A percentile compares a stretch with the other conserved stretches of the same genome.
phyloP scores from a whole-genome alignment of 768 basidiomycete species.

The Scleroderma bovista region DNA sequence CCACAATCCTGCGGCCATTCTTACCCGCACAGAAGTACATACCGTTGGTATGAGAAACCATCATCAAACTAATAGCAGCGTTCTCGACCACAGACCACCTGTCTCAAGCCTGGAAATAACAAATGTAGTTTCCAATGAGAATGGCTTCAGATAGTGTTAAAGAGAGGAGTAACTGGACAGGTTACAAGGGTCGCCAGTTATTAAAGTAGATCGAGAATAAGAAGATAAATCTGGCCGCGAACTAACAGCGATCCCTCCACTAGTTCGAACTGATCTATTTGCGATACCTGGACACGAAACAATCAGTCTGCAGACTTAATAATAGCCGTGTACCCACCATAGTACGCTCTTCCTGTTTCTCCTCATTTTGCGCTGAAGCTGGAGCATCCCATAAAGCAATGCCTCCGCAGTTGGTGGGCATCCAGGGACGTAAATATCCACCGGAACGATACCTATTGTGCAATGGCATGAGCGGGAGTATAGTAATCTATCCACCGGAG shows the following conservation, averaged over 20 bases:
- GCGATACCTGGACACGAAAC: constrained; percentile 17
- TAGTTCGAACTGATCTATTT: constrained; percentile 11
- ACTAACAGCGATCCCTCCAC: not conserved
- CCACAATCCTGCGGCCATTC: not conserved
- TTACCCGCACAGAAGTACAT: not conserved
- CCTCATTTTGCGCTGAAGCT: constrained; percentile 95
- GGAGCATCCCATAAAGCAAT: constrained; percentile 92
- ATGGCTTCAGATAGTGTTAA: too few species aligned
- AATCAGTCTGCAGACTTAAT: not conserved
- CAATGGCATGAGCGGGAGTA: constrained; percentile 4
- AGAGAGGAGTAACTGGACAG: too few species aligned
- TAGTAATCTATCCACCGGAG: constrained; percentile 1
- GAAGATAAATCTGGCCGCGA: too few species aligned
- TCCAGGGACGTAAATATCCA: constrained; percentile 97
- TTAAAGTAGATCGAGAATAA: too few species aligned
- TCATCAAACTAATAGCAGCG: too few species aligned
- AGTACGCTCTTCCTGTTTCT: constrained; percentile 79
- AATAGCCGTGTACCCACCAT: constrained; percentile 49
- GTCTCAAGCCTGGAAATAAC: too few species aligned
- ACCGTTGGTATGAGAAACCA: too few species aligned
- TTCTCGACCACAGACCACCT: too few species aligned
- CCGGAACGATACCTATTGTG: constrained; percentile 81
- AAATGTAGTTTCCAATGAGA: too few species aligned
- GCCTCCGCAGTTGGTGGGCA: constrained; percentile 97
- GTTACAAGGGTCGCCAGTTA: too few species aligned